Percentiles rank a stretch among this genome's conserved stretches.
These are phyloP conservation scores for Diaporthe vaccinii DNA, from an alignment of 2,329 filamentous ascomycete species.

Conservation along the genomic window DNA sequence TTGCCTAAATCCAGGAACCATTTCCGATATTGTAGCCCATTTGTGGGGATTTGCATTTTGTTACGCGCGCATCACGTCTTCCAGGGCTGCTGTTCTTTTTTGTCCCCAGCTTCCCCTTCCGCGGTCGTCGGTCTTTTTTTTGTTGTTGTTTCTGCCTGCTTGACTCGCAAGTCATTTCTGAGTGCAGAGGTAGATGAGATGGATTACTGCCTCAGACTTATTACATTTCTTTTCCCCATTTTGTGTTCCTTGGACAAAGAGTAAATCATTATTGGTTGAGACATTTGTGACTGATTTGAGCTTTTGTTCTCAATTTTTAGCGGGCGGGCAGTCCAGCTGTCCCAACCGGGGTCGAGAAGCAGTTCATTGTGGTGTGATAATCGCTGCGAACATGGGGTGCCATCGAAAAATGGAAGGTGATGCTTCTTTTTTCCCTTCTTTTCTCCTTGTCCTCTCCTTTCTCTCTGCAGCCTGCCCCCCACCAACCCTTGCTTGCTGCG, in stretches of 20 bases:
- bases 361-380: constrained; percentile 28
- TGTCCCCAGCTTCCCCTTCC: background rate
- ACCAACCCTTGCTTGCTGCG: background rate
- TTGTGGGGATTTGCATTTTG: constrained; percentile 17
- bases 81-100: background rate
- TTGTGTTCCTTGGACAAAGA: background rate
- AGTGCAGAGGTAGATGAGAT: background rate
- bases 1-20: constrained; percentile 29
- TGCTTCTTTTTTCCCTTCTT: background rate
- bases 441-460: constrained; percentile 33
- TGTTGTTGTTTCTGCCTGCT: background rate
- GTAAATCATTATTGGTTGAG: background rate
- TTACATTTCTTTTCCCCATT: background rate
- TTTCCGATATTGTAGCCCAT: constrained; percentile 12
- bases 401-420: background rate
- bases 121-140: background rate
- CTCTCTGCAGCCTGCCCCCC: constrained; percentile 27
- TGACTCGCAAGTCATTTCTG: background rate
- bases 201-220: background rate
- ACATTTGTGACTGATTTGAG: background rate
- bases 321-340: background rate
- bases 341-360: background rate
- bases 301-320: background rate
- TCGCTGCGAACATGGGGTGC: constrained; percentile 4
- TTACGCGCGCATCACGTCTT: background rate